phyloP scores from a whole-genome alignment of 73 alveolate genomes.

The Uronychia binucleata region DNA sequence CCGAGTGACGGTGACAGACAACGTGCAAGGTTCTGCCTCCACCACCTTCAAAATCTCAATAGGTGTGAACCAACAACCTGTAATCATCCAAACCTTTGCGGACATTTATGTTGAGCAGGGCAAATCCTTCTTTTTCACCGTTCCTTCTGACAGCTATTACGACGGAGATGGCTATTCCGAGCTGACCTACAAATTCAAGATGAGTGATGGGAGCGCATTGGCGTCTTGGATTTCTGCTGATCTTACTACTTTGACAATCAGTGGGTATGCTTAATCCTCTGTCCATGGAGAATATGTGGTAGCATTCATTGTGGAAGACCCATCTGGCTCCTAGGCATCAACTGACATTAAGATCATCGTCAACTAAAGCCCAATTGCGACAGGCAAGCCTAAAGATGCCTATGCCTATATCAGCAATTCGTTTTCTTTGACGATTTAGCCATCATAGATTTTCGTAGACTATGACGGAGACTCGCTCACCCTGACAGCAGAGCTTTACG shows the following conservation, averaged over 20 bases:
- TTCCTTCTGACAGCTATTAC: neutral
- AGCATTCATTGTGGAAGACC: neutral
- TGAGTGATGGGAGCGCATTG: neutral
- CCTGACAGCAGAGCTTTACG: neutral
- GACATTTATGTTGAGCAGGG: neutral
- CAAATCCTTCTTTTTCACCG: neutral
- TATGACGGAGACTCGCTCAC: neutral
- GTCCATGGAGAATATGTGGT: neutral
- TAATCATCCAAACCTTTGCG: neutral
- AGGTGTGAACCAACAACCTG: neutral
- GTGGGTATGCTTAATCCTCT: neutral
- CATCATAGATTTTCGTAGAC: neutral
- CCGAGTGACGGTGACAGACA: constrained; percentile 6
- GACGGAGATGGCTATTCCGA: neutral
- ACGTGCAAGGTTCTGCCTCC: neutral
- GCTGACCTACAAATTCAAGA: neutral
- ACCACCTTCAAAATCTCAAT: neutral
- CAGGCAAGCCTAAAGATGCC: neutral
- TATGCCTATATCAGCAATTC: neutral
- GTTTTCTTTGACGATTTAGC: neutral
- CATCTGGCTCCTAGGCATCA: neutral
- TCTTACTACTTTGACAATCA: neutral
- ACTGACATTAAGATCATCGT: neutral
- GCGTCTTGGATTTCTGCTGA: neutral
- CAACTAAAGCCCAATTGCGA: neutral